Evolutionary conservation across 2,329 filamentous ascomycete species (phyloP), one percentile per base, ranked within the genome.

Genomic region (Trichoderma afroharzianum): DNA sequence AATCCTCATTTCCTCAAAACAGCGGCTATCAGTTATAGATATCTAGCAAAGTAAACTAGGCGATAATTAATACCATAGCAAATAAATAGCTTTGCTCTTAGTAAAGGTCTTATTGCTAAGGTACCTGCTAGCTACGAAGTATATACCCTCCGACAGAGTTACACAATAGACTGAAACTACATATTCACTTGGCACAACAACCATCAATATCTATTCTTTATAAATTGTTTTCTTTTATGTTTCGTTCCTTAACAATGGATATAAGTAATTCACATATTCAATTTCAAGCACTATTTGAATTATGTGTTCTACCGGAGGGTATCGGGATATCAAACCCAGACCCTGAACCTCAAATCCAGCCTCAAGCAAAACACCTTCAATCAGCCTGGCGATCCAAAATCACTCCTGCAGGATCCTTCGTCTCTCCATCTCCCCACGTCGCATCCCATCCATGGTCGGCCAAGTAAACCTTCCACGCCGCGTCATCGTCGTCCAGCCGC

Each of bases 381-480:
- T 69, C 66, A 3, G 30, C 66, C 24, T 62, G 57, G 8, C 61
- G 24, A 66, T 57, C 32, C 61, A 67, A 33, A 39, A 70, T 30
- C 43, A 70, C 68, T 9, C 68, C 68, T 18, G 21, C 12, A 3
- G 77, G 77, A 66, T 79, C 77, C 53, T 69, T 74, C 1, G 77
- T 78, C 55, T 77, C 76, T 3, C 62, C 55, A 66, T 79, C 77
- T 32, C 77, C 77, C 77, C 77, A 78, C 2, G 73, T 77, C 1
- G 77, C 77, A 14, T 78, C 69, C 77, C 77, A 78, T 15, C 76
- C 76, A 70, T 78, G 70, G 3, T 76, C 76, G 6, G 73, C 75
- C 11, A 78, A 72, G n/a, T 78, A 79, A 6, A 72, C 76, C 71
- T 78, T 78, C 78, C 76, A 79, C 2, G 76, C 77, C 14, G 74